Percentiles rank a stretch among this genome's conserved stretches.
These are phyloP conservation scores for Solanum clarkiae DNA, from an alignment of 257 asterid genomes.

Conservation along the genomic window DNA sequence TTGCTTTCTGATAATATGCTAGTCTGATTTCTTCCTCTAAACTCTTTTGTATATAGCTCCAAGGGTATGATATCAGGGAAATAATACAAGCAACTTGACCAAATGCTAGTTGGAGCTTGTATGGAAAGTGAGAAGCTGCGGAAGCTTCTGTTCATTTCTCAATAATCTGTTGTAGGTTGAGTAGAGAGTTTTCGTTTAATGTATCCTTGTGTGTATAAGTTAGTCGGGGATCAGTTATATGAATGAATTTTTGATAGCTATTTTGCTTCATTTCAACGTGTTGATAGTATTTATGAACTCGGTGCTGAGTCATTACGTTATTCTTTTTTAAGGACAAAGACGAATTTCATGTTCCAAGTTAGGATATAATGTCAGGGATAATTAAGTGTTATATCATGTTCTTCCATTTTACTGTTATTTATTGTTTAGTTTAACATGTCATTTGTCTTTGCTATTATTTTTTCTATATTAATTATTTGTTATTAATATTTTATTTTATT, in stretches of 20 bases:
- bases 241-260: not conserved
- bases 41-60: constrained; percentile 36
- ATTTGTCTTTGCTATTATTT: too few relatives aligned
- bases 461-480: too few relatives aligned
- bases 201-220: not conserved
- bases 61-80: constrained; percentile 88
- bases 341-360: not conserved
- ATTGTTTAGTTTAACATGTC: too few relatives aligned
- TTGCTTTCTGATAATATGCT: not conserved
- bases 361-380: too few relatives aligned
- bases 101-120: not conserved
- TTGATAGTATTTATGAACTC: too few relatives aligned
- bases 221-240: not conserved
- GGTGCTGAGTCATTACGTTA: too few relatives aligned
- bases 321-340: not conserved
- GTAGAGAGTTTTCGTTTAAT: not conserved
- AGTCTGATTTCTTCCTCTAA: not conserved
- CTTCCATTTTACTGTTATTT: too few relatives aligned
- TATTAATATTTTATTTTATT: too few relatives aligned
- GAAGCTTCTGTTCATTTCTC: not conserved
- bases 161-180: not conserved
- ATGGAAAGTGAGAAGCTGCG: not conserved
- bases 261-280: not conserved
- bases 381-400: too few relatives aligned
- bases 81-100: constrained; percentile 53